Evolutionary conservation across 139 green algal genomes (phyloP), one percentile per base, ranked within the genome.

Genomic region (Micractinium sp.): DNA sequence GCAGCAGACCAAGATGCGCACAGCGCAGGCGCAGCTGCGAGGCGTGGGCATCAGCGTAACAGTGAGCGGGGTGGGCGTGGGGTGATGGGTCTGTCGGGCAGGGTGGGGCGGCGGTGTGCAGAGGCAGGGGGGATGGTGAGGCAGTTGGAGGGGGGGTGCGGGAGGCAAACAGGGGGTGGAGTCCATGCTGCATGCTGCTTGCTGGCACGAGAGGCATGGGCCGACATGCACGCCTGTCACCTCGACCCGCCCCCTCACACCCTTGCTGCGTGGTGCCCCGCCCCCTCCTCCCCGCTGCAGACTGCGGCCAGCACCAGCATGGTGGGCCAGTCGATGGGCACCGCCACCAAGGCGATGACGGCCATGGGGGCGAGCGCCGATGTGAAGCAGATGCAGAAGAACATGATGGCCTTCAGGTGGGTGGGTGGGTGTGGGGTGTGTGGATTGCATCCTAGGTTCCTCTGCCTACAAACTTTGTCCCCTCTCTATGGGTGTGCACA

Each of bases 331-430:
- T 92, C 93, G 18, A 92, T 97, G 90, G 90, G 78, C 5, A 92
- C 66, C 0, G 95, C 95, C 1, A 92, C 86, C 53, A 90, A 92
- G 75, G 96, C 95, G 0, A 97, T 98, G 94, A 83, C 83, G 7
- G 87, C 90, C 18, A 91, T 97, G 85, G 91, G 95, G 19, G 60
- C 81, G 39, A 85, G 91, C 18, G 85, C 92, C 5, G 89, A 96
- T 81, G 91, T 92, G 0, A 75, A 95, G 66, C 92, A 88, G 19
- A 94, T 96, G 94, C 82, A 92, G 88, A 66, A 94, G 29, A 79
- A 63, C 16, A 47, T 87, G 38, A 33, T 63, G 39, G 27, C 67
- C 66, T 87, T 87, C 33, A 79, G 83, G 83, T 87, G 39, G 31
- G 78, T 33, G 16, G 35, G 36, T 31, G 67, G 67, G 67, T 15